Conservation (phyloP, 2,329 filamentous ascomycete genomes). For the Xylariales sp. region DNA sequence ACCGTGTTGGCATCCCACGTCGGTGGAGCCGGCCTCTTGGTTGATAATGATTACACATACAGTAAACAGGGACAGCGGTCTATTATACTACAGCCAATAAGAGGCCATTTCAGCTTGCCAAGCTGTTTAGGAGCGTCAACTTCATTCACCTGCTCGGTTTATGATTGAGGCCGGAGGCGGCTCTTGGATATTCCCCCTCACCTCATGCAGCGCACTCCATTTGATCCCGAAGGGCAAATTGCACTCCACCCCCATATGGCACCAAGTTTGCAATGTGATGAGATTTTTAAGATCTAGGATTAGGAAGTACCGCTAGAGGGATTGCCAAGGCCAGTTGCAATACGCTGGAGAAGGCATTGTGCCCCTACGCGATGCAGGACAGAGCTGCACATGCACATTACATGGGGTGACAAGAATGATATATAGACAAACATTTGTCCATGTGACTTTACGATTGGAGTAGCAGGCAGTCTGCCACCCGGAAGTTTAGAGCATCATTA, state of each 20-base stretch:
- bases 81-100: too few species aligned
- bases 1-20: neutral
- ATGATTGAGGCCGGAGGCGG: conserved; percentile 1
- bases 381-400: too few species aligned
- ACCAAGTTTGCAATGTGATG: neutral
- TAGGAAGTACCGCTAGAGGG: too few species aligned
- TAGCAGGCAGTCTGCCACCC: too few species aligned
- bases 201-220: neutral
- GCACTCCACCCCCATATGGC: neutral
- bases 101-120: neutral
- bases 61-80: neutral
- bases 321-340: too few species aligned
- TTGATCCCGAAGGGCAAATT: neutral
- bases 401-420: too few species aligned
- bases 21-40: neutral
- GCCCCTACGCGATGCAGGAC: neutral
- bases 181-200: neutral
- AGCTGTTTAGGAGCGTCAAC: neutral
- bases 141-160: conserved; percentile 6
- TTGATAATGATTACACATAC: conserved; percentile 5
- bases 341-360: too few species aligned
- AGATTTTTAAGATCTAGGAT: too few species aligned
- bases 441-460: too few species aligned
- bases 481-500: neutral
- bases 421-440: neutral